Conservation (phyloP, 2,329 filamentous ascomycete genomes). For the Aspergillus quadricinctus region DNA sequence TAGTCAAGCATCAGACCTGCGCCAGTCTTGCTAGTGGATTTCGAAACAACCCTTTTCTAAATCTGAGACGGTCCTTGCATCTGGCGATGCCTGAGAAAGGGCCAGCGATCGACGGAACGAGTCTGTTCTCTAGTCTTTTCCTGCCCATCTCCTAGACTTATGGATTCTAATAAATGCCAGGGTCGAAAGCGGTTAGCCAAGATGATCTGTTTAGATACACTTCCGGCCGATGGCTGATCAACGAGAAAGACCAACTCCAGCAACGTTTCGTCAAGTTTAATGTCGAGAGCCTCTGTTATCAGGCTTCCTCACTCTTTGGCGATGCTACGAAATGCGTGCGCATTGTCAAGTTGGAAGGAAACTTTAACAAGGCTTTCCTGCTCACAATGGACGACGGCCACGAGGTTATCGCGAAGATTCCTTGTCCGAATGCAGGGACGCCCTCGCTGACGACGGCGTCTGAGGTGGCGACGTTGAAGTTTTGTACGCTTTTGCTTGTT, state of each 20-base stretch:
- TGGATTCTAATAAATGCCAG: too few species aligned
- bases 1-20: too few species aligned
- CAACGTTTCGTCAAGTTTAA: conserved; percentile 27
- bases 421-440: conserved; percentile 22
- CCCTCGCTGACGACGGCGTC: conserved; percentile 25
- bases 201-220: conserved; percentile 23
- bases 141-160: too few species aligned
- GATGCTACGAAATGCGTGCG: conserved; percentile 15
- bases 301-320: conserved; percentile 9
- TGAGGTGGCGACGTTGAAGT: conserved; percentile 35
- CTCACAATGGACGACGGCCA: conserved; percentile 19
- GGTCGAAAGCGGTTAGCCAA: too few species aligned
- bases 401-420: conserved; percentile 23
- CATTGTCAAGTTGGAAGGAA: neutral
- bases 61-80: too few species aligned
- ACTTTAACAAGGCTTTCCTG: conserved; percentile 23
- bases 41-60: too few species aligned
- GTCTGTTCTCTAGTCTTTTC: too few species aligned
- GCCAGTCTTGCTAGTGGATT: too few species aligned
- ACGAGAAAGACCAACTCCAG: conserved; percentile 18
- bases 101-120: too few species aligned
- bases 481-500: conserved; percentile 9
- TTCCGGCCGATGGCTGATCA: conserved; percentile 26
- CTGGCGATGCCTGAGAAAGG: too few species aligned
- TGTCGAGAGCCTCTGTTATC: conserved; percentile 24